Base-by-base conservation (phyloP, 164 flowering plant species). In the Magnolia officinalis region DNA sequence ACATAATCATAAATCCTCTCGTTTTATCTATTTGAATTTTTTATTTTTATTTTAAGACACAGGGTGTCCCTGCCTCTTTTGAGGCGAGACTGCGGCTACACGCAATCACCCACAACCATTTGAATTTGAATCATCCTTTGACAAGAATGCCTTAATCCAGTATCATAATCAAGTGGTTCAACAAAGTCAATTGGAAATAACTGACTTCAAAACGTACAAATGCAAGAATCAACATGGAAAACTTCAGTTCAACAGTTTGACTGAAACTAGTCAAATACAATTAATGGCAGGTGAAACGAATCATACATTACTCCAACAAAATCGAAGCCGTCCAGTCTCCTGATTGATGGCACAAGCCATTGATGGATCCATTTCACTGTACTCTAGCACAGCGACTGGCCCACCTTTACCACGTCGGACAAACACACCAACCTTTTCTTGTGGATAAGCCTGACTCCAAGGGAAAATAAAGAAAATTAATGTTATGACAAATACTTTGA, bases 361-460 rank as follows among this genome's bases (percentile, higher is more conserved):
- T 55, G 95, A 80, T 74, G 82, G 83, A 82, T 96, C 99, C 81
- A 96, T 73, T 82, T 96, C 99, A 83, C 91, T 94, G 85, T 96
- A 96, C 75, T 96, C 99, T 79, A 96, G 90, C 63, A 96, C 99
- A 68, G 93, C 83, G 55, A 96, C 84, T 16, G 97, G 98, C 67
- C 99, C 99, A 78, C 96, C 97, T 86, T 93, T 93, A 23, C 98
- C 98, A 76, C 97, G 88, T 72, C 86, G 89, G 63, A 92, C 96
- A 84, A 96, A 96, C 31, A 96, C 98, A 50, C 99, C 99, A 81
- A 96, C 99, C 81, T 89, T 94, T 75, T 96, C 99, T 78, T 92
- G 98, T 37, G 98, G 98, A 81, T 94, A 94, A 49, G 98, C 98
- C 98, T 96, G 86, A 72, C 76, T 77, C 69, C 50, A 75, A 75